Conservation (phyloP, 768 basidiomycete species). For the Cystofilobasidium capitatum region DNA sequence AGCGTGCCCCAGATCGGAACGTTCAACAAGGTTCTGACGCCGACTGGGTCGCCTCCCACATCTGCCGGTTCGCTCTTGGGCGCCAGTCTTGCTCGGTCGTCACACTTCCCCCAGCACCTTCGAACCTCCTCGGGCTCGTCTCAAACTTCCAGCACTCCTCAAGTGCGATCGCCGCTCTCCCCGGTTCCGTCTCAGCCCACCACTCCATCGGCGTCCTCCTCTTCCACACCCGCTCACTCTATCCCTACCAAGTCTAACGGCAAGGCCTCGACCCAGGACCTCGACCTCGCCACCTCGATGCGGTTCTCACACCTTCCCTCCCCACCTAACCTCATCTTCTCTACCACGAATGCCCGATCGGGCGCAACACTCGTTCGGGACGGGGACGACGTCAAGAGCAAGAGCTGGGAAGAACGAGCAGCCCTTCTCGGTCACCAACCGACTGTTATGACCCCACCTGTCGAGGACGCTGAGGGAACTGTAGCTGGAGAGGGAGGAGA, state of each 20-base stretch:
- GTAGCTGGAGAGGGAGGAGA: not conserved
- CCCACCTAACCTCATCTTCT: conserved; percentile 5
- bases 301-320: not conserved
- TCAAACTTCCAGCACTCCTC: not conserved
- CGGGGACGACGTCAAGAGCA: not conserved
- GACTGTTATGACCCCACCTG: not conserved
- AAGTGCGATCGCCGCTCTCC: not conserved
- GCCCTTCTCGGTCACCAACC: not conserved
- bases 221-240: not conserved
- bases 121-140: not conserved
- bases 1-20: not conserved
- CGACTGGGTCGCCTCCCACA: not conserved
- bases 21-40: not conserved
- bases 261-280: not conserved
- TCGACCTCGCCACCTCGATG: conserved; percentile 5
- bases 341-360: not conserved
- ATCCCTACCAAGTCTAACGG: not conserved
- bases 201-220: not conserved
- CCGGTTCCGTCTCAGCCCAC: not conserved
- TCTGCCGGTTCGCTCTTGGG: not conserved
- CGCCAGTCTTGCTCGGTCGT: not conserved
- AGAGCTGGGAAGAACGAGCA: not conserved
- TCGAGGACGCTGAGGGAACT: not conserved
- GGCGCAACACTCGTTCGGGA: not conserved
- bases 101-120: not conserved